Evolutionary conservation across 371 early-diverging fungal genomes (phyloP).

Genomic region (Gilbertella persicaria): DNA sequence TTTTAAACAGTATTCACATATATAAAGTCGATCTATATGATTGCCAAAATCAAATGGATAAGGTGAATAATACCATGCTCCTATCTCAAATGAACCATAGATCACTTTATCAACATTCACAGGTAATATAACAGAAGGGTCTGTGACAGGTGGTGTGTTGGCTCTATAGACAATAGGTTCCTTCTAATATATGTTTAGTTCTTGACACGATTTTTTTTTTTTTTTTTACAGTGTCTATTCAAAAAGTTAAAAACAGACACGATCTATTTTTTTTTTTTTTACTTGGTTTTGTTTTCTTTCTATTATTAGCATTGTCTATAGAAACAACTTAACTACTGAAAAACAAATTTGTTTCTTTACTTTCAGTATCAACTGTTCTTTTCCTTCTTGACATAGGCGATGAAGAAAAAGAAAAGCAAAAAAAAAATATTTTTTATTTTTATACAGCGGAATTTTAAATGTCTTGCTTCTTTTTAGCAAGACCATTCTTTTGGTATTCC

Average conservation of each 20-base stretch:
- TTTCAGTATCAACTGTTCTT: not conserved
- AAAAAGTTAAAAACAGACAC: not conserved
- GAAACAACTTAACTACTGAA: not conserved
- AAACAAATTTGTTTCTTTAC: not conserved
- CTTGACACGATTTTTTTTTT: not conserved
- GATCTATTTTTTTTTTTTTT: not conserved
- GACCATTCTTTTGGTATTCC: constrained; percentile 56
- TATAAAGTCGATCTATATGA: constrained; percentile 68
- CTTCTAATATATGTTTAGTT: not conserved
- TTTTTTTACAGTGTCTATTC: no score
- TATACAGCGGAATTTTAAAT: no score
- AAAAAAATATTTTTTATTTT: not conserved
- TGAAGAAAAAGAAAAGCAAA: not conserved
- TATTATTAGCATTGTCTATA: no score
- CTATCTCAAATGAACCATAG: constrained; percentile 71
- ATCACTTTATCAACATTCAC: constrained; percentile 59
- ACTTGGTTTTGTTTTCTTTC: no score
- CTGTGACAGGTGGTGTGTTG: constrained; percentile 19
- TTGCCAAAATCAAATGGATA: constrained; percentile 86
- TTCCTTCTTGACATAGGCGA: not conserved
- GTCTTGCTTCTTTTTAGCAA: constrained; percentile 41
- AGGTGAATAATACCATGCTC: constrained; percentile 94
- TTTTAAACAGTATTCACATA: constrained; percentile 89
- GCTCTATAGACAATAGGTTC: constrained; percentile 10
- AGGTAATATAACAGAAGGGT: constrained; percentile 21